Base-by-base conservation (phyloP, 345 rosid genomes). In the Acer yangbiense region DNA sequence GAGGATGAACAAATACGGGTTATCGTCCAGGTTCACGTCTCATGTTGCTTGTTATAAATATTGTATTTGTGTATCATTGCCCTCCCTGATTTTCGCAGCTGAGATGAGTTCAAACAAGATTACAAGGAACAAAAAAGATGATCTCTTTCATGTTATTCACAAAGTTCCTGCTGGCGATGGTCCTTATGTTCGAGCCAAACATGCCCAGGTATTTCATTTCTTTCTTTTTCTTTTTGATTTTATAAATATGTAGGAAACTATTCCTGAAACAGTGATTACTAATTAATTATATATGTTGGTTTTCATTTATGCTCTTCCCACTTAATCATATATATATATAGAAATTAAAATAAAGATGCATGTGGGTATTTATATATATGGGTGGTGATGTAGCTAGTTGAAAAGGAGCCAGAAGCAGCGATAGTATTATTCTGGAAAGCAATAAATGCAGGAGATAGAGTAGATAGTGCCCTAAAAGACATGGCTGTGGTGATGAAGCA, bases 401-500 rank as follows among this genome's bases (percentile, higher is more conserved):
- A 90, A 27, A 95, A 90, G 83, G 96, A 93, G 12, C 95, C 91
- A n/a, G 98, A 91, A 82, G 85, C 88, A 65, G 95, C 98, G 14
- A 86, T 93, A 78, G 88, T 89, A 5, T 84, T 85, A 80, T 96
- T 93, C 67, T 92, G 99, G 99, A 92, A 90, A 83, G 98, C 99
- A 5, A 94, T 96, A 68, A 94, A 94, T 43, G 91, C 86, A 1
- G 93, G 95, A 67, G 97, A 91, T 73, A 89, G 88, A 85, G 95
- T 92, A 1, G 97, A 92, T 20, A 90, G 97, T 82, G 93, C 97
- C 41, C 82, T 92, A 0, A 92, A 92, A 43, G 97, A 92, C 88
- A 92, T 96, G 99, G 99, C 96, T 0, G 93, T 92, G 16, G 95
- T 92, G 82, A 91, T 94, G 97, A 92, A 92, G 85, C 97, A 96